A percentile compares a stretch with the other conserved stretches of the same genome.
Evolutionary conservation across 2,329 filamentous ascomycete genomes (phyloP).

Genomic region (Tolypocladium tropicale): DNA sequence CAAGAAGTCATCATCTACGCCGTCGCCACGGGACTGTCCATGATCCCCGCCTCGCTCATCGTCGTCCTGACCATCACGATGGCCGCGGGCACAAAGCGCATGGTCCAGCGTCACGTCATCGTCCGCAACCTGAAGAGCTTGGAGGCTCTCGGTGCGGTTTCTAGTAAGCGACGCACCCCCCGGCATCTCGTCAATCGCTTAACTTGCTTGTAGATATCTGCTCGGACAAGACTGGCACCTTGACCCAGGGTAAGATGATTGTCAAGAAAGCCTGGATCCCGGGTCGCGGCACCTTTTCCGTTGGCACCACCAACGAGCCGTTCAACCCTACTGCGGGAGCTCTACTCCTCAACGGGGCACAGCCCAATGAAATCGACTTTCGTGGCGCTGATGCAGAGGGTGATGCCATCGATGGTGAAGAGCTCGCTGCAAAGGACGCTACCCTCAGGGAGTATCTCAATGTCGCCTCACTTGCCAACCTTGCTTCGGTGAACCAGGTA

Average conservation of each 20-base stretch:
- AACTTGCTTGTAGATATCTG: slow-evolving; percentile 32
- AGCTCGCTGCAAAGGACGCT: slow-evolving; percentile 32
- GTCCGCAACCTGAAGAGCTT: slow-evolving; percentile 40
- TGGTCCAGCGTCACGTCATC: slow-evolving; percentile 42
- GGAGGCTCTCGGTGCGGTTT: slow-evolving; percentile 44
- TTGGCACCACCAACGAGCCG: slow-evolving; percentile 41
- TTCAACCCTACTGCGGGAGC: slow-evolving; percentile 45
- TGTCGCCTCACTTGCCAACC: slow-evolving; percentile 54
- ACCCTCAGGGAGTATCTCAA: slow-evolving; percentile 47
- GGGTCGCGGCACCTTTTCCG: slow-evolving; percentile 32
- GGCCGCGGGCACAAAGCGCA: slow-evolving; percentile 42
- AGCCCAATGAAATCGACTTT: slow-evolving; percentile 25
- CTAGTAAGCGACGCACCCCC: slow-evolving; percentile 20
- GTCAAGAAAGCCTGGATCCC: slow-evolving; percentile 43
- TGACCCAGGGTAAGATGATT: slow-evolving; percentile 44
- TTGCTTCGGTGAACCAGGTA: slow-evolving; percentile 49
- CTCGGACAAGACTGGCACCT: slow-evolving; percentile 47
- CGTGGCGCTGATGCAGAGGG: slow-evolving; percentile 14
- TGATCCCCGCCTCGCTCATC: slow-evolving; percentile 40
- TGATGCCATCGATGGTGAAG: slow-evolving; percentile 12
- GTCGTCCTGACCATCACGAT: slow-evolving; percentile 50
- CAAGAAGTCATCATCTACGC: slow-evolving; percentile 33
- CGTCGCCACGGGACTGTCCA: slow-evolving; percentile 34
- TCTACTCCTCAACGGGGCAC: slow-evolving; percentile 26
- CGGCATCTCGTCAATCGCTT: slow-evolving; percentile 7